A percentile compares a stretch with the other conserved stretches of the same genome.
Evolutionary conservation across 2,329 filamentous ascomycete species (phyloP).

Genomic region (Tolypocladium sp.): DNA sequence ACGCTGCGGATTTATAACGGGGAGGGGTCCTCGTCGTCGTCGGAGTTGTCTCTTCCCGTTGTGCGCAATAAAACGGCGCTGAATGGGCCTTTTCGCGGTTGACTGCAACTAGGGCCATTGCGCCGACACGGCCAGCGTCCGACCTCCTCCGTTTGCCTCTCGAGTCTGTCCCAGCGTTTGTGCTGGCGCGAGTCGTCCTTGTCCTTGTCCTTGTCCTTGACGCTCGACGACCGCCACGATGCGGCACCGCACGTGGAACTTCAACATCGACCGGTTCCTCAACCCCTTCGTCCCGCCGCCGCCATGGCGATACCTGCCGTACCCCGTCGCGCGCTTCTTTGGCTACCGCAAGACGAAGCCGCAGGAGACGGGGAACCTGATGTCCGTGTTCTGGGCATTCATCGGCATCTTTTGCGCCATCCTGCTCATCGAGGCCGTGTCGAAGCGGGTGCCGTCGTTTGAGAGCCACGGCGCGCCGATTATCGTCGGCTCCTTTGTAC

Average conservation of each 20-base stretch:
- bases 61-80: neutral
- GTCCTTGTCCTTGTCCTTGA: too few relatives aligned
- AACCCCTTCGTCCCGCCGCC: slow-evolving; percentile 62
- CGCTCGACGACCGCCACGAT: slow-evolving; percentile 1
- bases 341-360: slow-evolving; percentile 43
- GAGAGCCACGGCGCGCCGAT: slow-evolving; percentile 42
- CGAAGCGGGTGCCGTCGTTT: slow-evolving; percentile 44
- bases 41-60: neutral
- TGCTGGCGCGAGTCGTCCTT: too few relatives aligned
- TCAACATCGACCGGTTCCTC: slow-evolving; percentile 70
- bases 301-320: slow-evolving; percentile 54
- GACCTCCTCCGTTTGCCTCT: neutral
- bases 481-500: slow-evolving; percentile 63
- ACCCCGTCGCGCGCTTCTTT: slow-evolving; percentile 57
- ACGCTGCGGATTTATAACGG: neutral
- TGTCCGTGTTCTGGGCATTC: slow-evolving; percentile 53
- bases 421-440: slow-evolving; percentile 48
- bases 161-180: too few relatives aligned
- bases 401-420: slow-evolving; percentile 56
- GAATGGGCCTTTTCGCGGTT: neutral
- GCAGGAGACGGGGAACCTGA: slow-evolving; percentile 42
- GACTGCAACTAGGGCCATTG: neutral
- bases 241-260: slow-evolving; percentile 33
- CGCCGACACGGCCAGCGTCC: neutral
- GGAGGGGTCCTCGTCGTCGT: neutral